Evolutionary conservation across 805 yeast genomes (phyloP), one percentile per base, ranked within the genome.

Genomic region (Saccharomyces kudriavzevii): DNA sequence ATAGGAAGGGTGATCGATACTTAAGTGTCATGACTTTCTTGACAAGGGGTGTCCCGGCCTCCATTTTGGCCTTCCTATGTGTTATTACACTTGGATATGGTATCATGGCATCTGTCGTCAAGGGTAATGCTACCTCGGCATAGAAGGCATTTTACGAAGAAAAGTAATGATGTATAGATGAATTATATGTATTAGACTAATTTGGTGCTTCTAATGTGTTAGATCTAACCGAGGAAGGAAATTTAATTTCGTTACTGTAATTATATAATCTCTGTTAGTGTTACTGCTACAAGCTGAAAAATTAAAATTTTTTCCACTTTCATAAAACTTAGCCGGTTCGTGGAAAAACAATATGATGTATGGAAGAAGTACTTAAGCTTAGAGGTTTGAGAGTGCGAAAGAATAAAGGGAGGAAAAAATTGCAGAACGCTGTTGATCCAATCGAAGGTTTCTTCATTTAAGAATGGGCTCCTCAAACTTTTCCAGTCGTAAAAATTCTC

Each of bases 31-130:
- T 79, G 40, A 84, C 87, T 5, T 91, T 91, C 66, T 87, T 91
- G 54, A 84, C 87, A 3, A 78, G 94, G 56, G 98, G 98, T 68
- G 88, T 89, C 5, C 96, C 96, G 4, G 79, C 90, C 24, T 84
- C 94, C 5, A 54, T 91, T 6, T 70, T 89, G 52, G 87, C 88
- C 14, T 90, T 87, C 63, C 51, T 77, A 3, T 80, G 84, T 30
- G 81, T 89, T 49, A 79, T 87, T 24, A 81, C 89, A 9, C 70
- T 91, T 22, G 98, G 97, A 6, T 91, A 82, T 63, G 77, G 84
- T 49, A 77, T 86, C 51, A 85, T 89, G 89, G 69, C 30, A 61
- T 59, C 66, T 5, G 57, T 64, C 17, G 51, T 64, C 22, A 52
- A 60, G 43, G 58, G 53, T 13, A 17, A 46, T 14, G 40, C 49